phyloP scores from a whole-genome alignment of 1,139 yeast genomes.

The Saccharomycopsis phalli region DNA sequence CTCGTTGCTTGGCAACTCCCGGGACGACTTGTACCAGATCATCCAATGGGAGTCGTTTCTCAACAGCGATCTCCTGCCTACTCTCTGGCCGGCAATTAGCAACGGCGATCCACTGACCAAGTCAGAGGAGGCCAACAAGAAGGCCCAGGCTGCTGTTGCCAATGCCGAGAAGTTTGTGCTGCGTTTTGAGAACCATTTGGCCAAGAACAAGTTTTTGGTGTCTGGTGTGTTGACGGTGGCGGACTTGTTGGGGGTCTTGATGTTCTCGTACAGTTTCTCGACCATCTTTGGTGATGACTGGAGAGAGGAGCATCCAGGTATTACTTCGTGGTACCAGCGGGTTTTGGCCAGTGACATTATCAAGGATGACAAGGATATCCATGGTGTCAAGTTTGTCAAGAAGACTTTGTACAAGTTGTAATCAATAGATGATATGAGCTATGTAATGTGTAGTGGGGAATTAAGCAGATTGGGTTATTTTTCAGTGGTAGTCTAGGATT shows the following conservation, averaged over 20 bases:
- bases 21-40: slow-evolving; percentile 60
- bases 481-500: too few relatives aligned
- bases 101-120: neutral
- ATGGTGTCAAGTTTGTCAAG: neutral
- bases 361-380: neutral
- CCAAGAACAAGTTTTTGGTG: slow-evolving; percentile 1
- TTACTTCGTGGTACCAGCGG: slow-evolving; percentile 1
- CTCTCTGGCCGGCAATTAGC: slow-evolving; percentile 28
- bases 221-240: slow-evolving; percentile 6
- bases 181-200: slow-evolving; percentile 2
- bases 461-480: too few relatives aligned
- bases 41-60: slow-evolving; percentile 77
- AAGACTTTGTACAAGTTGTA: neutral
- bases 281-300: neutral
- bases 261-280: neutral
- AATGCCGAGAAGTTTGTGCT: neutral
- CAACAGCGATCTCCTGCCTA: slow-evolving; percentile 57
- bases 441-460: too few relatives aligned
- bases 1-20: slow-evolving; percentile 49
- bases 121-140: neutral
- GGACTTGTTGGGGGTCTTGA: neutral
- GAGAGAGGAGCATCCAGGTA: neutral
- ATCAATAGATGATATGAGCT: too few relatives aligned
- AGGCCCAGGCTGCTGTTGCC: neutral
- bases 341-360: neutral